These are phyloP conservation scores for Boletus rex-veris DNA, from an alignment of 768 basidiomycete genomes.

Conservation along the genomic window DNA sequence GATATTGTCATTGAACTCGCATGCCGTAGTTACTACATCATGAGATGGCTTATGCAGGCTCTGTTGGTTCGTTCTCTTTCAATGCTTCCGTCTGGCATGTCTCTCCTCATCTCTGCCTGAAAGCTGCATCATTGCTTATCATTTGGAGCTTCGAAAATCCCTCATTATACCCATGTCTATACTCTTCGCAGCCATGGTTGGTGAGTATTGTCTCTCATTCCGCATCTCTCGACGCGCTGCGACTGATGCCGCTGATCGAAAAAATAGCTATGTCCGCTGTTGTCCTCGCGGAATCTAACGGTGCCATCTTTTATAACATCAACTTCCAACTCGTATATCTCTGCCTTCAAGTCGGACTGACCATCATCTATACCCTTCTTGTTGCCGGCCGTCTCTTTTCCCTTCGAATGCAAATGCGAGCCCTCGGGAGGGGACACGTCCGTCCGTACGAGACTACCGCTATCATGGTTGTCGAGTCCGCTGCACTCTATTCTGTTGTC, in stretches of 20 bases:
- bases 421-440: conserved; percentile 16
- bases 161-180: conserved; percentile 15
- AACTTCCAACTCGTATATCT: conserved; percentile 26
- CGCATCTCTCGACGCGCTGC: not conserved
- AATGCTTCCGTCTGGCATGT: not conserved
- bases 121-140: conserved; percentile 17
- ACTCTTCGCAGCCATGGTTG: conserved; percentile 11
- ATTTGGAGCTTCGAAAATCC: conserved; percentile 13
- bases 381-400: conserved; percentile 29
- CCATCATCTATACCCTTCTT: conserved; percentile 30
- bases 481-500: conserved; percentile 26
- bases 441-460: conserved; percentile 26
- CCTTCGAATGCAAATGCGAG: conserved; percentile 14
- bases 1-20: not conserved
- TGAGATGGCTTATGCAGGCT: conserved; percentile 31
- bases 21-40: conserved; percentile 20
- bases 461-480: conserved; percentile 37
- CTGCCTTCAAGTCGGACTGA: conserved; percentile 28
- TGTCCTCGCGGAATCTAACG: conserved; percentile 10
- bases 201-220: conserved; percentile 1
- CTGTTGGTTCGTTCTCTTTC: conserved; percentile 13
- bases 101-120: not conserved
- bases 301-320: conserved; percentile 17
- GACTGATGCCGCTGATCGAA: not conserved
- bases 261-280: conserved; percentile 14